These are phyloP conservation scores for Serpula lacrymans DNA, from an alignment of 768 basidiomycete species.

Conservation along the genomic window DNA sequence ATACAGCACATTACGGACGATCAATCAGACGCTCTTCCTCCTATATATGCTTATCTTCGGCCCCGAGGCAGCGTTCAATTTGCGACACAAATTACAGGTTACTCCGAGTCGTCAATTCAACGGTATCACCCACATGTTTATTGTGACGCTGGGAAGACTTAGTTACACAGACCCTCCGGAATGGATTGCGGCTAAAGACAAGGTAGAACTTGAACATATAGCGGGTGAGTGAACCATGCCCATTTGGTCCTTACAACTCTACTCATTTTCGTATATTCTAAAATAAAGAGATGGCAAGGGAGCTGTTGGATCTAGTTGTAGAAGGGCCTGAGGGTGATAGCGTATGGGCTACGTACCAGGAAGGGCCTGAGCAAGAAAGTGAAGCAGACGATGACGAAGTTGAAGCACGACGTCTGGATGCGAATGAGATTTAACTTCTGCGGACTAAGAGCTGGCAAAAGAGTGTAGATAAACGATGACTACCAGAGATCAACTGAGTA, in stretches of 20 bases:
- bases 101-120: slow-evolving; percentile 54
- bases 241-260: not conserved
- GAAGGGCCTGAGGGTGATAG: slow-evolving; percentile 70
- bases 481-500: too few relatives aligned
- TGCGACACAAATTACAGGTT: slow-evolving; percentile 57
- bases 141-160: slow-evolving; percentile 73
- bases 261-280: slow-evolving; percentile 6
- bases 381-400: slow-evolving; percentile 45
- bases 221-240: slow-evolving; percentile 49
- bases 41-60: slow-evolving; percentile 62
- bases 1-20: slow-evolving; percentile 45
- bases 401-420: slow-evolving; percentile 20
- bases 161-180: slow-evolving; percentile 65
- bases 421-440: slow-evolving; percentile 8
- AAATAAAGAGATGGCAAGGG: slow-evolving; percentile 50
- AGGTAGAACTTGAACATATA: slow-evolving; percentile 40
- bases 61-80: slow-evolving; percentile 42
- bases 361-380: slow-evolving; percentile 38
- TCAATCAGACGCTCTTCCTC: slow-evolving; percentile 54
- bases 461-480: too few relatives aligned
- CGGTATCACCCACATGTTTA: slow-evolving; percentile 65
- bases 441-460: not conserved
- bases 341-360: slow-evolving; percentile 60
- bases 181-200: slow-evolving; percentile 45
- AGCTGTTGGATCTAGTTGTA: slow-evolving; percentile 63